These are phyloP conservation scores for Xylaria castorea DNA, from an alignment of 495 filamentous ascomycete genomes.

Conservation along the genomic window DNA sequence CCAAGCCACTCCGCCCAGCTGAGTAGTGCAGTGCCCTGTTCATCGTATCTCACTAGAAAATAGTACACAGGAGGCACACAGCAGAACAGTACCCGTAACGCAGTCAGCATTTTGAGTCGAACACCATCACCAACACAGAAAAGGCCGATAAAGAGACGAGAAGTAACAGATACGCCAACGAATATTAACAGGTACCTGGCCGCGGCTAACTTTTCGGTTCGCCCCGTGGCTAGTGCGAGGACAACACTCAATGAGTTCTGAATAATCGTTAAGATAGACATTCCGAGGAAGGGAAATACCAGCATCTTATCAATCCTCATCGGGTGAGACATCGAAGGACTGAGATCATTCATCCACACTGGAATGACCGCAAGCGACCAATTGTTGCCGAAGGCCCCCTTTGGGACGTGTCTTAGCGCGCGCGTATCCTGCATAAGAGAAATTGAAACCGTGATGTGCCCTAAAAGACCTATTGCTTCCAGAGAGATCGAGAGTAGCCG, in stretches of 20 bases:
- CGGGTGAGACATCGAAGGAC: not conserved
- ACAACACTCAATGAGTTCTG: not conserved
- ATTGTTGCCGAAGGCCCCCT: not conserved
- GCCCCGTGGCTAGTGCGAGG: not conserved
- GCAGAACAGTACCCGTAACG: not conserved
- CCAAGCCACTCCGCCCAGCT: conserved; percentile 7
- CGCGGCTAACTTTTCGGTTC: not conserved
- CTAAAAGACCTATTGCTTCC: not conserved
- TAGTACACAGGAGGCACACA: conserved; percentile 1
- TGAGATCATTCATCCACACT: not conserved
- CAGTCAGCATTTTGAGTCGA: not conserved
- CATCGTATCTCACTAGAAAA: not conserved
- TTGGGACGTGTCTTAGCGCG: not conserved
- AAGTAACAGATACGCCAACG: not conserved
- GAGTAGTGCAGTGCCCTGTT: not conserved
- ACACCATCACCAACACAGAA: not conserved
- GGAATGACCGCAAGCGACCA: not conserved
- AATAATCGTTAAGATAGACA: not conserved
- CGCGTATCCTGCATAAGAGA: not conserved
- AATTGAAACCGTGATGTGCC: not conserved
- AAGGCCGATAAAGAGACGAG: not conserved
- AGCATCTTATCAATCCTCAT: not conserved
- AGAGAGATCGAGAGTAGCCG: not conserved
- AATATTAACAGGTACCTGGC: not conserved
- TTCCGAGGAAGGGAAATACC: not conserved